Conservation (phyloP, 208 protist species). For the Crithidia brevicula region DNA sequence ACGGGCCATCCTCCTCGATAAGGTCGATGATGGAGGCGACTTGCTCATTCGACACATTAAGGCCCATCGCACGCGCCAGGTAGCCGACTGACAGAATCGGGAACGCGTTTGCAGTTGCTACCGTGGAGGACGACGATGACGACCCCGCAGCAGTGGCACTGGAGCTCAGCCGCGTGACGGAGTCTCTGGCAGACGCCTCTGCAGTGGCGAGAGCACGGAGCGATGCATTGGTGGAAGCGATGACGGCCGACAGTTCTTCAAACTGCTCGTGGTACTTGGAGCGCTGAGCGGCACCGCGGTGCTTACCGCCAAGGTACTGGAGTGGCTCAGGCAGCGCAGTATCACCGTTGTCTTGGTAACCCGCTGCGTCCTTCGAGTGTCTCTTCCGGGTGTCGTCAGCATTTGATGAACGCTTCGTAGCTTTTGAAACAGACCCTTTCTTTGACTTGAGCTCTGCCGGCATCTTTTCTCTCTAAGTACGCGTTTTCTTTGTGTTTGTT, state of each 20-base stretch:
- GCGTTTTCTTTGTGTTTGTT: not conserved
- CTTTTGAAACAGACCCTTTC: not conserved
- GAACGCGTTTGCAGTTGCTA: constrained; percentile 35
- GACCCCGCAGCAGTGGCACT: not conserved
- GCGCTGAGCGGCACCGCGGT: constrained; percentile 14
- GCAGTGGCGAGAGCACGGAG: constrained; percentile 2
- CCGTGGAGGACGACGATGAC: not conserved
- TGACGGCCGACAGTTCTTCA: constrained; percentile 36
- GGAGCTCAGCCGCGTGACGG: not conserved
- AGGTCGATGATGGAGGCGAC: constrained; percentile 68
- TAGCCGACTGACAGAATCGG: constrained; percentile 78
- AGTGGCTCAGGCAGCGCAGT: constrained; percentile 20
- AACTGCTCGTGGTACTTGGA: constrained; percentile 31
- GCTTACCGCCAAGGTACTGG: constrained; percentile 27
- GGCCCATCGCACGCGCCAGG: constrained; percentile 83
- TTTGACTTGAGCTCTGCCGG: constrained; percentile 9
- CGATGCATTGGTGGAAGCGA: constrained; percentile 26
- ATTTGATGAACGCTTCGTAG: not conserved
- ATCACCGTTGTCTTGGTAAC: not conserved
- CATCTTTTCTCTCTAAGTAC: not conserved
- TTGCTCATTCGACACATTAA: constrained; percentile 74
- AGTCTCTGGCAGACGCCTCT: constrained; percentile 2
- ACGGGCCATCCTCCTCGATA: constrained; percentile 70
- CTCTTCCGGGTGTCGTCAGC: not conserved
- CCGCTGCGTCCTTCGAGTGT: not conserved